Evolutionary conservation across 2,329 filamentous ascomycete genomes (phyloP).

Genomic region (Hypoxylon sp.): DNA sequence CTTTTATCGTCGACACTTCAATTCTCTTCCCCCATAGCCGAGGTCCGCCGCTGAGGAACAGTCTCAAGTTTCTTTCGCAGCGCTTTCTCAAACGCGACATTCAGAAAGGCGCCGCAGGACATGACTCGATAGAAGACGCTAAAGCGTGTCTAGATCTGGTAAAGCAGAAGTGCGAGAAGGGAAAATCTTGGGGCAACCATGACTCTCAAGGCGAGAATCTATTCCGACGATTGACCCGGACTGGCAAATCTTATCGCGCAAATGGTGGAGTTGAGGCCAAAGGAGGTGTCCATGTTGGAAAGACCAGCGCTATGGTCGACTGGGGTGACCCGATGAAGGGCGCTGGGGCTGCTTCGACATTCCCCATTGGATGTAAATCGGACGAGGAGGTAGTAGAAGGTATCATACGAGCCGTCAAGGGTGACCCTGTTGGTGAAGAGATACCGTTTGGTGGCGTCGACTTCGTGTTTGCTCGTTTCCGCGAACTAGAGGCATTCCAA

Average conservation of each 20-base stretch:
- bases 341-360: constrained; percentile 68
- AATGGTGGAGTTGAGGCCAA: constrained; percentile 71
- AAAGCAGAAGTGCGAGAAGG: constrained; percentile 96
- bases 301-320: constrained; percentile 84
- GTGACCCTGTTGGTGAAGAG: constrained; percentile 70
- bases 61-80: constrained; percentile 88
- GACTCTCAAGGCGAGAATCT: constrained; percentile 88
- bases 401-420: constrained; percentile 71
- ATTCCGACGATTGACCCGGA: constrained; percentile 82
- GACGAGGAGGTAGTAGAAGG: constrained; percentile 71
- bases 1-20: constrained; percentile 93
- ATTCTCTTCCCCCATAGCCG: constrained; percentile 92
- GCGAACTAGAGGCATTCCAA: constrained; percentile 74
- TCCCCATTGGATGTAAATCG: constrained; percentile 69
- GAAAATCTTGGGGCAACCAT: constrained; percentile 85
- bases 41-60: constrained; percentile 89
- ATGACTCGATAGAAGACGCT: constrained; percentile 94
- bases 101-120: constrained; percentile 82
- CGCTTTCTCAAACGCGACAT: constrained; percentile 91
- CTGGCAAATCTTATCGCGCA: constrained; percentile 73
- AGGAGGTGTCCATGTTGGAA: constrained; percentile 69
- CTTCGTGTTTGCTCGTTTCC: constrained; percentile 76
- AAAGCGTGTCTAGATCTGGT: constrained; percentile 91
- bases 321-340: constrained; percentile 84
- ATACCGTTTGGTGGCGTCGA: constrained; percentile 74